Percentiles rank a stretch among this genome's conserved stretches.
These are phyloP conservation scores for Cinnamomum chago DNA, from an alignment of 164 flowering plant species.

Conservation along the genomic window DNA sequence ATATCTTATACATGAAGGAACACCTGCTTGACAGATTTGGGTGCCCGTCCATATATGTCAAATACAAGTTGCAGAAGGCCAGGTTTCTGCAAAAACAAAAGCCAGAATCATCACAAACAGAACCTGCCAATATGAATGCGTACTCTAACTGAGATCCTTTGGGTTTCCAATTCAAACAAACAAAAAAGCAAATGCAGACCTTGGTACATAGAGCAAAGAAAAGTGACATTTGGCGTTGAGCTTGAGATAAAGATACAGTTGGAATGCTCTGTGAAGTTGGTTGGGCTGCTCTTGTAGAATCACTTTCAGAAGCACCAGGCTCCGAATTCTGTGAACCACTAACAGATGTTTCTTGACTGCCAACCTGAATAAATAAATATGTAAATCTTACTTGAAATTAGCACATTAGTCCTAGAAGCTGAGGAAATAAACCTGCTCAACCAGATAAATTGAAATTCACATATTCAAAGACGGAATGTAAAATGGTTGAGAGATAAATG, in stretches of 20 bases:
- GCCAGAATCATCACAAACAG: background rate
- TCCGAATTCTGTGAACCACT: conserved; percentile 74
- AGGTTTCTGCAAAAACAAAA: conserved; percentile 56
- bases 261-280: conserved; percentile 24
- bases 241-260: conserved; percentile 45
- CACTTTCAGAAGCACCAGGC: conserved; percentile 50
- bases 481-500: no score
- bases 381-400: background rate
- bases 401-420: background rate
- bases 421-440: background rate
- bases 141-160: background rate
- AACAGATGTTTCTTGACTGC: conserved; percentile 53
- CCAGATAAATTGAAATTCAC: background rate
- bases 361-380: conserved; percentile 30
- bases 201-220: conserved; percentile 91
- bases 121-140: background rate
- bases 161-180: background rate
- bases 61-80: conserved; percentile 81
- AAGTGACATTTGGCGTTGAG: conserved; percentile 69
- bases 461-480: no score
- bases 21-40: conserved; percentile 87
- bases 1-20: background rate
- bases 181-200: conserved; percentile 37
- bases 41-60: conserved; percentile 66
- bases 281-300: conserved; percentile 31